These are phyloP conservation scores for Pichia nakasei DNA, from an alignment of 805 yeast species.

Conservation along the genomic window DNA sequence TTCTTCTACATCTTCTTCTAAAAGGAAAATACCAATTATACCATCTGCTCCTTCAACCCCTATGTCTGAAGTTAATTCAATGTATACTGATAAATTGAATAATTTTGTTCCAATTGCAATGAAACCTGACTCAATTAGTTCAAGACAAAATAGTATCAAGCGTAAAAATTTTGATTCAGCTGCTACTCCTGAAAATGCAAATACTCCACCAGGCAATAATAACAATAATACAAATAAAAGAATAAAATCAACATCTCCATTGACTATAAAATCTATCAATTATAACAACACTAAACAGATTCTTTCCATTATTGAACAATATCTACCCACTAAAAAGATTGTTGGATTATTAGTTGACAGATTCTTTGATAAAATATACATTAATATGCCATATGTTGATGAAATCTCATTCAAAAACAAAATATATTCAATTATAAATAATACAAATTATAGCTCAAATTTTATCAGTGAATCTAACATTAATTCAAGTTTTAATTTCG, in stretches of 20 bases:
- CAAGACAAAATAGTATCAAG: constrained; percentile 11
- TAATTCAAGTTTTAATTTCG: constrained; percentile 9
- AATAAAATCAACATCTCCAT: constrained; percentile 23
- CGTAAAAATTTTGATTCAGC: too few species aligned
- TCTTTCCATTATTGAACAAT: constrained; percentile 32
- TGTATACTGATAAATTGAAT: constrained; percentile 12
- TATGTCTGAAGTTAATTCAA: constrained; percentile 11
- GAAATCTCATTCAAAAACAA: constrained; percentile 41
- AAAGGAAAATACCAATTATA: constrained; percentile 4
- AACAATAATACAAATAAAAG: constrained; percentile 13
- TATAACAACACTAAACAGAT: constrained; percentile 34
- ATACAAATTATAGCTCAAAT: constrained; percentile 17
- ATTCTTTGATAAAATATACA: constrained; percentile 51
- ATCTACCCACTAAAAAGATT: constrained; percentile 46
- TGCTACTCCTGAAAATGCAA: not conserved
- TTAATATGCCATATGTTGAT: constrained; percentile 60
- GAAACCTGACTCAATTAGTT: constrained; percentile 8
- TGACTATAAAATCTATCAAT: constrained; percentile 28
- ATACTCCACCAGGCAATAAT: not conserved
- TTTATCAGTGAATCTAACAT: not conserved
- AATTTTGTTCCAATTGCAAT: constrained; percentile 15
- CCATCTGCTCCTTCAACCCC: constrained; percentile 15
- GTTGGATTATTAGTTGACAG: constrained; percentile 50
- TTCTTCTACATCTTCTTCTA: constrained; percentile 8
- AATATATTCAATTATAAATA: constrained; percentile 38